Conservation (phyloP, 75 land plant genomes). For the Adiantum capillusveneris region DNA sequence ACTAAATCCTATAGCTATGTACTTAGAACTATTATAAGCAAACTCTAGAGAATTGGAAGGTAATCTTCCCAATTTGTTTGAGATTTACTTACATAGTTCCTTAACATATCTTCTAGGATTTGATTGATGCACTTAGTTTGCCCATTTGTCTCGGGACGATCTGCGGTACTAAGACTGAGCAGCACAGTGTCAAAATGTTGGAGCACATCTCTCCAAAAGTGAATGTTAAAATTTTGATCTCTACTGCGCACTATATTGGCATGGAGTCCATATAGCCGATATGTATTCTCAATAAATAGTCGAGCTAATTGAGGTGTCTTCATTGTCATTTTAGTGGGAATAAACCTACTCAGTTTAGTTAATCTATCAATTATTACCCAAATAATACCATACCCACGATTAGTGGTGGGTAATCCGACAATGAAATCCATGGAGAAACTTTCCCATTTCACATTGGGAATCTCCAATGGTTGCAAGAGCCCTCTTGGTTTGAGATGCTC, state of each 20-base stretch:
- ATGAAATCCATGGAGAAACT: slow-evolving; percentile 30
- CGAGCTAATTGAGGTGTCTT: not conserved
- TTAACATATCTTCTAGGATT: slow-evolving; percentile 11
- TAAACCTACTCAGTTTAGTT: slow-evolving; percentile 1
- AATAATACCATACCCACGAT: slow-evolving; percentile 6
- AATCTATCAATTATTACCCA: slow-evolving; percentile 4
- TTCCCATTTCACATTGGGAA: slow-evolving; percentile 18
- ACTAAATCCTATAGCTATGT: slow-evolving; percentile 9
- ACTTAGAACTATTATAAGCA: slow-evolving; percentile 18
- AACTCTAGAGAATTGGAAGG: slow-evolving; percentile 16
- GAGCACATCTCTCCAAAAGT: not conserved
- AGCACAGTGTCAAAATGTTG: not conserved
- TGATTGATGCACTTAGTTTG: slow-evolving; percentile 14
- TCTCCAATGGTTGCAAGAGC: slow-evolving; percentile 18
- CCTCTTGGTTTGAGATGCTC: too few species aligned
- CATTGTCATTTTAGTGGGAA: slow-evolving; percentile 2
- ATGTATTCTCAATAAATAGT: slow-evolving; percentile 3
- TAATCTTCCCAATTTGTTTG: slow-evolving; percentile 11
- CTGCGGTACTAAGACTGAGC: not conserved
- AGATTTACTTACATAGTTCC: slow-evolving; percentile 5
- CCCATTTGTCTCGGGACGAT: slow-evolving; percentile 21
- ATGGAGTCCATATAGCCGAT: slow-evolving; percentile 1
- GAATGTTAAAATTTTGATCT: slow-evolving; percentile 1
- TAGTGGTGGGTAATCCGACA: slow-evolving; percentile 13
- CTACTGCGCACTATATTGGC: not conserved